Conservation (phyloP, 1,139 yeast species). For the Pichia sp. region DNA sequence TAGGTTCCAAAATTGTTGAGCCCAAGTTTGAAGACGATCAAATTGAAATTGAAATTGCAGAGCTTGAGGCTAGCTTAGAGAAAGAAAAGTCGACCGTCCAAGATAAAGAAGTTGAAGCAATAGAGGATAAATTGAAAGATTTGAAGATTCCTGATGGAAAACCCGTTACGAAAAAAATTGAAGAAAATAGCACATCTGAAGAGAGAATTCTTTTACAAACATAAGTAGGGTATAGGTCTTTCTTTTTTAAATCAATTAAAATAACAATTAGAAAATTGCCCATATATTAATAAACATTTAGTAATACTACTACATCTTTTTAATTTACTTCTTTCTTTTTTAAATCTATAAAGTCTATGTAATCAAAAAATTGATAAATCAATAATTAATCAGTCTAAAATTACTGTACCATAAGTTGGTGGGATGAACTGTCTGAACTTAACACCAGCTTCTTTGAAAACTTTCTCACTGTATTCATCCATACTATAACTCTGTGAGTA, state of each 20-base stretch:
- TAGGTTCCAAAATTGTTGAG: slow-evolving; percentile 19
- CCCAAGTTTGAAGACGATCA: slow-evolving; percentile 17
- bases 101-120: slow-evolving; percentile 2
- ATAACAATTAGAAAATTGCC: no score
- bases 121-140: slow-evolving; percentile 10
- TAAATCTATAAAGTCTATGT: neutral
- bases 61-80: slow-evolving; percentile 15
- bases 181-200: neutral
- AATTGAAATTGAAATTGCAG: slow-evolving; percentile 8
- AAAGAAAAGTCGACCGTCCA: neutral
- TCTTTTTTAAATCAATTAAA: no score
- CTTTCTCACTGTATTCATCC: slow-evolving; percentile 70
- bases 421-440: slow-evolving; percentile 67
- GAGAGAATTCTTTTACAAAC: neutral
- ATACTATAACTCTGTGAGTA: slow-evolving; percentile 88
- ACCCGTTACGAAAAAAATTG: neutral
- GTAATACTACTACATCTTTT: no score
- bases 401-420: slow-evolving; percentile 34
- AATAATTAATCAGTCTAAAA: slow-evolving; percentile 10
- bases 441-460: slow-evolving; percentile 71
- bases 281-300: no score
- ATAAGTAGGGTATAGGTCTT: neutral
- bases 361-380: neutral
- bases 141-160: slow-evolving; percentile 12
- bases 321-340: no score